Evolutionary conservation across 208 protist species (phyloP).

Genomic region (Kentomonas sorsogonicus): DNA sequence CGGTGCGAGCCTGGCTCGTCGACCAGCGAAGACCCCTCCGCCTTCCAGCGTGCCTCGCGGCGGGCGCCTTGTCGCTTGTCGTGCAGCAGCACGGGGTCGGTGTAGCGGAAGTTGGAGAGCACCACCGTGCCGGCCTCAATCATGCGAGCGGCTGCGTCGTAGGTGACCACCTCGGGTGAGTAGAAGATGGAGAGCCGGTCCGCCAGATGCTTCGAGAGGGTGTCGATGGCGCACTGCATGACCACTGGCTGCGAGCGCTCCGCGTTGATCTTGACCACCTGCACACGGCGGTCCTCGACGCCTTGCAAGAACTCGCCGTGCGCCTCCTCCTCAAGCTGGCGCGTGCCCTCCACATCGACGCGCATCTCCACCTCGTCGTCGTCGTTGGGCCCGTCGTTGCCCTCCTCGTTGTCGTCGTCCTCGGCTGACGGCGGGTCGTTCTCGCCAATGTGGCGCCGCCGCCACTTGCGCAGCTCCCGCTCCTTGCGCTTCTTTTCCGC

Average conservation of each 20-base stretch:
- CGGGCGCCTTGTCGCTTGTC: conserved; percentile 37
- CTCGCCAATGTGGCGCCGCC: conserved; percentile 82
- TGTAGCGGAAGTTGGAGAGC: conserved; percentile 57
- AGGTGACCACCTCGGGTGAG: conserved; percentile 50
- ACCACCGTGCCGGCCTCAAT: conserved; percentile 33
- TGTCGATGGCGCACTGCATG: conserved; percentile 31
- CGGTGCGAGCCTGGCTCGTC: conserved; percentile 11
- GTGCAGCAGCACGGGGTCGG: conserved; percentile 63
- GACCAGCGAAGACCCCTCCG: conserved; percentile 17
- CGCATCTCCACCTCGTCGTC: conserved; percentile 24
- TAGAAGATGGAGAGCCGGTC: conserved; percentile 79
- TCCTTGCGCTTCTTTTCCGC: conserved; percentile 24
- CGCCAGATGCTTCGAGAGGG: conserved; percentile 44
- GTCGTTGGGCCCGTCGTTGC: conserved; percentile 9
- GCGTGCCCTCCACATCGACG: conserved; percentile 13
- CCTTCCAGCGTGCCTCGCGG: conserved; percentile 43
- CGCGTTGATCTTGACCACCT: conserved; percentile 49
- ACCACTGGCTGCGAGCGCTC: conserved; percentile 52
- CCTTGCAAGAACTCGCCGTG: conserved; percentile 61
- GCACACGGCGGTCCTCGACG: conserved; percentile 51
- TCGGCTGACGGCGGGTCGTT: conserved; percentile 45
- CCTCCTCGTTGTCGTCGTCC: conserved; percentile 12
- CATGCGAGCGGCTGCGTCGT: conserved; percentile 42
- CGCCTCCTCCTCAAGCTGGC: conserved; percentile 37
- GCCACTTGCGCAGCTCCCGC: conserved; percentile 71